Evolutionary conservation across 129 eudicot genomes (phyloP), one percentile per base, ranked within the genome.

Genomic region (Chrysanthemum lavandulifolium): DNA sequence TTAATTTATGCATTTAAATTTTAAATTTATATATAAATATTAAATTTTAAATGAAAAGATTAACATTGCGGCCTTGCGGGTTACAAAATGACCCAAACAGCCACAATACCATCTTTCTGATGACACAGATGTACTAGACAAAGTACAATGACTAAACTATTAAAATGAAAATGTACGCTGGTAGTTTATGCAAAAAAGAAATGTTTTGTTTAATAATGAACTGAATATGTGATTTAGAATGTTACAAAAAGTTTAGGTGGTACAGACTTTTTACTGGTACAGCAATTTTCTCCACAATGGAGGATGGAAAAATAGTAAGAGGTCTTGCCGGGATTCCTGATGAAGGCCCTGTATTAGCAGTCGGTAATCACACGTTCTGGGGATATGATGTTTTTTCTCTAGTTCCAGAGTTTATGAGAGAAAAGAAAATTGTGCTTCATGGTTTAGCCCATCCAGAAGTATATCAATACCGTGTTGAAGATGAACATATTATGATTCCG

Each of bases 321-420:
- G 97, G 99, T 73, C 86, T 94, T 40, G 68, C 73, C 2, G 99
- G 99, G 55, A 88, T 94, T 75, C 99, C 97, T 0, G 61, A 72
- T 31, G 82, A 88, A 75, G 99, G 99, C 4, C 97, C 96, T 2
- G 94, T 94, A 54, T 67, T 94, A 61, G 55, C 83, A 27, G 99
- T 94, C 47, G 96, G 97, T 53, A 84, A 90, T 80, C 97, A 94
- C 80, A 90, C 83, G 89, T 76, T 94, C 58, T 74, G 84, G 81
- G 99, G 96, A 19, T 23, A 82, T 14, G 99, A 94, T 74, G 83
- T 83, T 54, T 53, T 49, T 48, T 76, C 92, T 29, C 55, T 94
- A 9, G 58, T 88, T 31, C 73, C 69, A 49, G 85, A 78, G 58
- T 86, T 87, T 79, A 65, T 90, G 65, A 74, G 71, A 73, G 86